Evolutionary conservation across 306 rosid genomes (phyloP).

Genomic region (Quercus bicolor): DNA sequence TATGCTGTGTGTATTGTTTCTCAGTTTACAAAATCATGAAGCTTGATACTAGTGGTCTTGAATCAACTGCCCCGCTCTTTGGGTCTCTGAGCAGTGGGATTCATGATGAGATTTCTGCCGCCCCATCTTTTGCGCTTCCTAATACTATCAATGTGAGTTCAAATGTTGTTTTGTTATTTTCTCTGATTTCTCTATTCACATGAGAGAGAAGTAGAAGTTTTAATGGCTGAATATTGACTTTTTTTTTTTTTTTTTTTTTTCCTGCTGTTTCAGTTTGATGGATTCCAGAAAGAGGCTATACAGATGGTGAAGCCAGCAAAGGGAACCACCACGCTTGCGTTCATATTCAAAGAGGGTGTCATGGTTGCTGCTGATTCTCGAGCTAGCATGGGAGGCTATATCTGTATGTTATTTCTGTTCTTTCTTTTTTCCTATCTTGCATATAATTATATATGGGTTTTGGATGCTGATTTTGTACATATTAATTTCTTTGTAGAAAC

Average conservation of each 20-base stretch:
- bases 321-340: slow-evolving; percentile 97
- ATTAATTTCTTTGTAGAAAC: not conserved
- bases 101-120: slow-evolving; percentile 47
- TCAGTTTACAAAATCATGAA: slow-evolving; percentile 46
- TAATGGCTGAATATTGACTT: slow-evolving; percentile 1
- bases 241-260: not conserved
- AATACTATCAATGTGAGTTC: slow-evolving; percentile 57
- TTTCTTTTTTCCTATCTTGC: not conserved
- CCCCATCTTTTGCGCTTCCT: slow-evolving; percentile 82
- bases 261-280: slow-evolving; percentile 65
- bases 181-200: not conserved
- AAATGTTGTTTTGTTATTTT: not conserved
- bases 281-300: slow-evolving; percentile 79
- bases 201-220: not conserved
- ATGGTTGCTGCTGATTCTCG: slow-evolving; percentile 99
- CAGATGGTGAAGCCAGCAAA: slow-evolving; percentile 98
- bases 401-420: slow-evolving; percentile 49
- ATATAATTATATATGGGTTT: not conserved
- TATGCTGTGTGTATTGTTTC: not conserved
- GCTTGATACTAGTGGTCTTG: slow-evolving; percentile 78
- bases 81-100: slow-evolving; percentile 36
- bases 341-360: slow-evolving; percentile 94
- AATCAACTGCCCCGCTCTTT: slow-evolving; percentile 45
- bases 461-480: not conserved
- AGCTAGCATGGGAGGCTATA: slow-evolving; percentile 99